Percentiles rank a stretch among this genome's conserved stretches.
These are phyloP conservation scores for Nicotiana rustica DNA, from an alignment of 305 asterid genomes.

Conservation along the genomic window DNA sequence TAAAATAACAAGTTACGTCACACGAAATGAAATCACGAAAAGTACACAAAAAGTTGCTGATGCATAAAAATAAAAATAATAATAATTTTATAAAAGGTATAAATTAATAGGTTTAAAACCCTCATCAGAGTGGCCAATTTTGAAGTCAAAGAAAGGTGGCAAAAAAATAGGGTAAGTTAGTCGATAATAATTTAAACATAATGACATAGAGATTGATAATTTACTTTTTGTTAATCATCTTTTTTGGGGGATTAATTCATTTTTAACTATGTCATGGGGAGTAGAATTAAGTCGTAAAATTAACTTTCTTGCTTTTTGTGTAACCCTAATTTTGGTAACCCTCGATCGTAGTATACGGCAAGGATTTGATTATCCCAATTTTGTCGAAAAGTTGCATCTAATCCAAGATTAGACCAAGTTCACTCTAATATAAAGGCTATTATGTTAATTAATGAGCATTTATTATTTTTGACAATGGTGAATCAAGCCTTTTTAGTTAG, in stretches of 20 bases:
- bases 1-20: not conserved
- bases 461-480: not conserved
- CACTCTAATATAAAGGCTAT: constrained; percentile 37
- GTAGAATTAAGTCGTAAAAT: constrained; percentile 19
- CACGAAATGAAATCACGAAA: not conserved
- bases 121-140: not conserved
- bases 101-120: not conserved
- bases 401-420: constrained; percentile 45
- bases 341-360: constrained; percentile 37
- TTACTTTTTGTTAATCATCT: constrained; percentile 13
- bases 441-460: constrained; percentile 37
- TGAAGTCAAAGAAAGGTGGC: constrained; percentile 18
- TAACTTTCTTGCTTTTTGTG: constrained; percentile 31
- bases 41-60: constrained; percentile 19
- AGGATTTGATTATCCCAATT: constrained; percentile 47
- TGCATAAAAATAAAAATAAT: no score
- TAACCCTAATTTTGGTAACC: constrained; percentile 36
- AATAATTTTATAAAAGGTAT: not conserved
- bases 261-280: constrained; percentile 30
- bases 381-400: constrained; percentile 39
- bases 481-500: not conserved
- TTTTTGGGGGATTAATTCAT: not conserved
- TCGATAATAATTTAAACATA: not conserved
- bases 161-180: constrained; percentile 17
- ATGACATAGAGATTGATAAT: constrained; percentile 25